phyloP scores from a whole-genome alignment of 345 rosid species.

The Citrus glauca region DNA sequence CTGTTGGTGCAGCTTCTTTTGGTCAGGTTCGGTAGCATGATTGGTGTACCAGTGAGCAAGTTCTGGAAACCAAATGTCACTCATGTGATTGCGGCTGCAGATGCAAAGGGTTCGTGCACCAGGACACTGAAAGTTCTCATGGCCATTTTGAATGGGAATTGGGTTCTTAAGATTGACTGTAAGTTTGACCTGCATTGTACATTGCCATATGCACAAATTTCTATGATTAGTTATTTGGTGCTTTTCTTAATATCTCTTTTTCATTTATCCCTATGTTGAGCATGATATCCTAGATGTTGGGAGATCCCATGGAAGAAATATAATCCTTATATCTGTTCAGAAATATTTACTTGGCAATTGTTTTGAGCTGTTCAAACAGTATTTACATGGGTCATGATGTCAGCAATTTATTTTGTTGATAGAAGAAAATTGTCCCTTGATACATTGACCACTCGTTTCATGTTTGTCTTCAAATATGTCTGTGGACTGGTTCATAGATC shows the following conservation, averaged over 20 bases:
- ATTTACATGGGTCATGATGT: background rate
- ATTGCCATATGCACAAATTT: background rate
- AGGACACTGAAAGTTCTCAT: slow-evolving; percentile 83
- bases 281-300: background rate
- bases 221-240: background rate
- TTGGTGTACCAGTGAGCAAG: slow-evolving; percentile 58
- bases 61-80: slow-evolving; percentile 78
- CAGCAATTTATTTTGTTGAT: background rate
- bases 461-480: background rate
- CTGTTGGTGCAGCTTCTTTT: slow-evolving; percentile 43
- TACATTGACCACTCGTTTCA: background rate
- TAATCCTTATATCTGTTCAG: background rate
- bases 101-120: slow-evolving; percentile 64
- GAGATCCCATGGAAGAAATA: background rate
- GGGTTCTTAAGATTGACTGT: slow-evolving; percentile 79
- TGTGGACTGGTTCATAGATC: background rate
- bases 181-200: slow-evolving; percentile 26
- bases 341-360: background rate
- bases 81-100: slow-evolving; percentile 79
- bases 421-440: background rate
- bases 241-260: background rate
- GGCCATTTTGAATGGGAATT: slow-evolving; percentile 76
- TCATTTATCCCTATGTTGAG: background rate
- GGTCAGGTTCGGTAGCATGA: slow-evolving; percentile 48
- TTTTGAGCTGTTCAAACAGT: background rate